Conservation (phyloP, 306 rosid genomes). For the Citrullus amarus region DNA sequence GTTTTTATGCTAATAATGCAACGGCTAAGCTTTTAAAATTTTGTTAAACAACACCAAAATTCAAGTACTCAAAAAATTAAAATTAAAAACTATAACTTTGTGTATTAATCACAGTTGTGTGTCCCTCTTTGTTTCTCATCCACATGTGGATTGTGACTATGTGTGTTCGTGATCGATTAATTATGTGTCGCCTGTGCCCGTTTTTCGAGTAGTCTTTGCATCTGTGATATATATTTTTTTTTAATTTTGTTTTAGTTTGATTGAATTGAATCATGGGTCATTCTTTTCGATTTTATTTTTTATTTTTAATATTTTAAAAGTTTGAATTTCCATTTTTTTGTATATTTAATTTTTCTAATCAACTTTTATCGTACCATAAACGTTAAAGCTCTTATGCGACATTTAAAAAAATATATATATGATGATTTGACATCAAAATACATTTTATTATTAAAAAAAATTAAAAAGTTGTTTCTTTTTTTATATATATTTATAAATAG, state of each 20-base stretch:
- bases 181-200: background rate
- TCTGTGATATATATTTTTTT: background rate
- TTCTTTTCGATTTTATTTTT: background rate
- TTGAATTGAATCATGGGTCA: background rate
- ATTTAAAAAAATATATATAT: too few species aligned
- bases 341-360: too few species aligned
- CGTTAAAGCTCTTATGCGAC: too few species aligned
- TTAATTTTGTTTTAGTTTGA: background rate
- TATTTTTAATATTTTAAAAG: background rate
- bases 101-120: background rate
- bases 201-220: background rate
- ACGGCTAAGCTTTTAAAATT: background rate
- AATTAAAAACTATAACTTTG: background rate
- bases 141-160: background rate
- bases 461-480: too few species aligned
- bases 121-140: background rate
- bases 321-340: background rate
- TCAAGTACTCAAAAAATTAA: too few species aligned
- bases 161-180: background rate
- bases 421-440: too few species aligned
- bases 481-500: too few species aligned
- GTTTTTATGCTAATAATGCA: conserved; percentile 1
- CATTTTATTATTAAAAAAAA: too few species aligned
- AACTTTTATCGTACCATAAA: too few species aligned
- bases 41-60: background rate